Conservation (phyloP, 176 grass and related monocot genomes). For the Musa beccarii region DNA sequence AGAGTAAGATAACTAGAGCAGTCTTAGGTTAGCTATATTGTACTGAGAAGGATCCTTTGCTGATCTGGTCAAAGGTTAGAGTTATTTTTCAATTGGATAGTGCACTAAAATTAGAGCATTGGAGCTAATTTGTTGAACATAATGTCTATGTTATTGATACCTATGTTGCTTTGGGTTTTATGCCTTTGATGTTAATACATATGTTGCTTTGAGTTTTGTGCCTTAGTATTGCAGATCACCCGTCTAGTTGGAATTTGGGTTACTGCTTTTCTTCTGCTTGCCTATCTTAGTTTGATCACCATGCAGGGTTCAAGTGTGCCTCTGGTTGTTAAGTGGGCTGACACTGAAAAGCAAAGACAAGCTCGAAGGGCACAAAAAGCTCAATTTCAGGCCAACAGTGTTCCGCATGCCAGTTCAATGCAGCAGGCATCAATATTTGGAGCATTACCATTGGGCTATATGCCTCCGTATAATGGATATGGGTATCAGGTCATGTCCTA, state of each 20-base stretch:
- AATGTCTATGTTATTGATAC: neutral
- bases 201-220: neutral
- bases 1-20: neutral
- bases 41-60: neutral
- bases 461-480: slow-evolving; percentile 91
- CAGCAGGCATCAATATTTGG: slow-evolving; percentile 84
- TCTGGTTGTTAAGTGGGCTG: slow-evolving; percentile 99
- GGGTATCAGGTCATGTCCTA: slow-evolving; percentile 63
- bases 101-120: neutral
- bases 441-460: slow-evolving; percentile 83
- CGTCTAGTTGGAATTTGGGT: neutral
- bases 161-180: neutral
- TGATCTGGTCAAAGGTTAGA: neutral
- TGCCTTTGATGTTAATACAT: neutral
- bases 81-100: neutral
- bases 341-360: slow-evolving; percentile 99
- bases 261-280: neutral
- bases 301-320: slow-evolving; percentile 89
- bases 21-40: neutral
- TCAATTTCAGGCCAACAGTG: slow-evolving; percentile 58
- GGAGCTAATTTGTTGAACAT: neutral
- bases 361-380: slow-evolving; percentile 86
- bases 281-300: neutral
- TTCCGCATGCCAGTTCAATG: slow-evolving; percentile 45
- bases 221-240: neutral